Base-by-base conservation (phyloP, 202 grass and related monocot species). In the Zizania palustris region DNA sequence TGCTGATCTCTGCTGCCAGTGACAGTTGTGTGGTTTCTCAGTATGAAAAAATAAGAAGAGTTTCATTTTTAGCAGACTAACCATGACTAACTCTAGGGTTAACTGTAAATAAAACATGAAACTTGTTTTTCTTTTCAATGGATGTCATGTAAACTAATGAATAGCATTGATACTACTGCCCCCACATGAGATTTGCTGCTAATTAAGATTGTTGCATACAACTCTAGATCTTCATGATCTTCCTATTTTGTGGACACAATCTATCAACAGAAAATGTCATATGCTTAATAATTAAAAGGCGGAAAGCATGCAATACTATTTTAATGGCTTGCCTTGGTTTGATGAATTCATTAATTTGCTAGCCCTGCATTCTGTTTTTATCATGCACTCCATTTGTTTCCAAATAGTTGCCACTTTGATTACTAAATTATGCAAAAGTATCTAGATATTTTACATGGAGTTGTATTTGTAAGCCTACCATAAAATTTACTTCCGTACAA, bases 1-100 rank as follows among this genome's bases (percentile, higher is more conserved):
- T 65, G 63, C 75, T 93, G 77, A 66, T 80, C 65, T 87, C 82
- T 83, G 69, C 78, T 87, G 53, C 73, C 66, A 73, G 65, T 82
- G 77, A 76, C 46, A 78, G 61, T 81, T 71, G 11, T 80, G 55
- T 90, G 75, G 79, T 83, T 85, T 87, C 59, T 87, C 48, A 22
- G 58, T 72, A 28, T 82, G 87, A 71, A 58, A 84, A 67, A 63
- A 58, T 28, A 79, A 64, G 16, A 84, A 84, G 60, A 11, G 3
- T 39, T 82, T 88, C 37, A 36, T 70, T 64, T 71, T 50, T 75
- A 2, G 9, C 3, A 36, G 75, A 46, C 70, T 84, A 36, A 75
- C 75, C 34, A 58, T 56, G 54, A 83, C 68, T 79, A 69, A 63
- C 67, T 40, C 50, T 51, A 54, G 42, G 68, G 33, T 56, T 69